These are phyloP conservation scores for Wickerhamiella brachini DNA, from an alignment of 805 yeast species.

Conservation along the genomic window DNA sequence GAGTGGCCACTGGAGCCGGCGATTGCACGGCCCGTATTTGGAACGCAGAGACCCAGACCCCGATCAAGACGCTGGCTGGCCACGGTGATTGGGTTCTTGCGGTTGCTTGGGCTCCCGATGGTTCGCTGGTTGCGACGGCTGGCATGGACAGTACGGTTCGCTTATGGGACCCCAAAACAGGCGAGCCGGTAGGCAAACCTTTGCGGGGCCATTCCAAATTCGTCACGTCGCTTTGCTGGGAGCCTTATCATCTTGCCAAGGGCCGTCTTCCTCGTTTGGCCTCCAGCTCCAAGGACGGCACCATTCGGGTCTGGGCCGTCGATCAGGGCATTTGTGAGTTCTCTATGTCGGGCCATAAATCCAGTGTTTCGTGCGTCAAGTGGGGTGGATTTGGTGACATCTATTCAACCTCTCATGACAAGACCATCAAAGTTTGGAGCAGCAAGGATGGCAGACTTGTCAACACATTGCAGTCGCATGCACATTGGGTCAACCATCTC, in stretches of 20 bases:
- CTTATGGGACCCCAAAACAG: conserved; percentile 71
- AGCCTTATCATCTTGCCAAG: conserved; percentile 68
- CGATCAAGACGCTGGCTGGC: conserved; percentile 63
- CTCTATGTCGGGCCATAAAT: conserved; percentile 76
- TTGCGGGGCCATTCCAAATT: conserved; percentile 76
- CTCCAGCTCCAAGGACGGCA: conserved; percentile 84
- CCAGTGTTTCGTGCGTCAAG: conserved; percentile 86
- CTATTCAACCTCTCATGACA: conserved; percentile 88
- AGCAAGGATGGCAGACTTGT: conserved; percentile 61
- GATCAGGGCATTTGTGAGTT: conserved; percentile 47
- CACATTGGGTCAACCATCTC: conserved; percentile 95
- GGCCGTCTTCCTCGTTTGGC: conserved; percentile 48
- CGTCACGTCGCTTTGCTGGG: conserved; percentile 87
- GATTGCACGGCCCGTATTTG: conserved; percentile 91
- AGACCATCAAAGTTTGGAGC: conserved; percentile 87
- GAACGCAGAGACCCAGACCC: conserved; percentile 94
- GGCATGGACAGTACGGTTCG: conserved; percentile 85
- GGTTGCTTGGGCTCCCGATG: conserved; percentile 86
- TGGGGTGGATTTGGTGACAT: conserved; percentile 87
- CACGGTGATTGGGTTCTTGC: conserved; percentile 91
- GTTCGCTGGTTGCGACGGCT: conserved; percentile 84
- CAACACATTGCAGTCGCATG: conserved; percentile 74
- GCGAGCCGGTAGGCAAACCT: conserved; percentile 59
- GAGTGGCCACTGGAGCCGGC: conserved; percentile 92
- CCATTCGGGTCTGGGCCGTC: conserved; percentile 82